A percentile compares a stretch with the other conserved stretches of the same genome.
These are phyloP conservation scores for Hevea brasiliensis DNA, from an alignment of 345 rosid genomes.

Conservation along the genomic window DNA sequence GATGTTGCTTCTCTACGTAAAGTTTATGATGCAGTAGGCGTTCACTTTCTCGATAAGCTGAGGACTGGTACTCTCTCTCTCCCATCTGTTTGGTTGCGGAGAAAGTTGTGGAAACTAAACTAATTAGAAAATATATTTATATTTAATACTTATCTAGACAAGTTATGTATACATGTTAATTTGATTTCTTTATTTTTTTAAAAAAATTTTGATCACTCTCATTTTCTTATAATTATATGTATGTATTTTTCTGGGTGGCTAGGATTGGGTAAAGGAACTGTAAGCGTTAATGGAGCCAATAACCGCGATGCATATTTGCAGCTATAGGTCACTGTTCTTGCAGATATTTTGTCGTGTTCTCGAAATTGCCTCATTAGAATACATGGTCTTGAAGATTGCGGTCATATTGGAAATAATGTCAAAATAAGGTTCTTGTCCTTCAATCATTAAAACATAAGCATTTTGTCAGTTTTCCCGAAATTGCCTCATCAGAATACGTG, in stretches of 20 bases:
- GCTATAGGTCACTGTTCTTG: slow-evolving; percentile 69
- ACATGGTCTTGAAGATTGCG: slow-evolving; percentile 71
- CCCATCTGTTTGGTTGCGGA: neutral
- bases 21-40: slow-evolving; percentile 66
- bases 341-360: slow-evolving; percentile 74
- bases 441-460: no score
- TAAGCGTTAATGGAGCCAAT: slow-evolving; percentile 39
- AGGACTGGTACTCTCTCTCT: slow-evolving; percentile 54
- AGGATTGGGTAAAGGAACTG: slow-evolving; percentile 54
- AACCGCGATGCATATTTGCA: slow-evolving; percentile 76
- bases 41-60: slow-evolving; percentile 69
- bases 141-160: no score
- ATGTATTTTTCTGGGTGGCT: slow-evolving; percentile 1
- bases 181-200: neutral
- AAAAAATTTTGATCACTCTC: neutral
- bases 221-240: neutral
- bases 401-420: slow-evolving; percentile 57
- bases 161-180: no score
- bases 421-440: slow-evolving; percentile 37
- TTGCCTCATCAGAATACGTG: no score
- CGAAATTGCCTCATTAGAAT: slow-evolving; percentile 69
- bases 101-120: neutral
- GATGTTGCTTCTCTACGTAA: slow-evolving; percentile 54
- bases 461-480: no score
- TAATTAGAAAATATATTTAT: neutral